A percentile compares a stretch with the other conserved stretches of the same genome.
Conservation (phyloP, 495 filamentous ascomycete genomes). For the Hapsidospora chrysogenum region DNA sequence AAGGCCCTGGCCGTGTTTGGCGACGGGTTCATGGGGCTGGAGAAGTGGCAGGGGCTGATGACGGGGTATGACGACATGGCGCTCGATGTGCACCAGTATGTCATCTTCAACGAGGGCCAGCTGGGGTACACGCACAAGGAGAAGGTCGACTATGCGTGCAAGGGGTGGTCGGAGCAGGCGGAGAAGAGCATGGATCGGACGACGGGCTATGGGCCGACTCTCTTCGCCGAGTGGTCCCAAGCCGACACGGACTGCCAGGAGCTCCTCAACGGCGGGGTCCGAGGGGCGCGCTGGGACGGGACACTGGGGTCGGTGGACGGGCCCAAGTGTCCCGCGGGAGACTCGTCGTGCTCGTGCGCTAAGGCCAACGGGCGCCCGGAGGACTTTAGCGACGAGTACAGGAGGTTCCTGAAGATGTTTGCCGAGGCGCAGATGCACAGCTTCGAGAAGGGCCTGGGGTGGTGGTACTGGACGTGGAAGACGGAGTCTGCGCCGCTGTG, state of each 20-base stretch:
- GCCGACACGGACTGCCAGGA: conserved; percentile 90
- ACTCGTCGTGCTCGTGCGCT: conserved; percentile 51
- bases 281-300: conserved; percentile 83
- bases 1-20: conserved; percentile 53
- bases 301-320: conserved; percentile 40
- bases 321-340: conserved; percentile 52
- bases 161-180: conserved; percentile 70
- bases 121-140: conserved; percentile 54
- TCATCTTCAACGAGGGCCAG: conserved; percentile 68
- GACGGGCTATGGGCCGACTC: conserved; percentile 87
- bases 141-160: conserved; percentile 73
- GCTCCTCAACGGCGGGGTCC: conserved; percentile 79
- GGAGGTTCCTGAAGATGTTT: conserved; percentile 72
- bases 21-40: conserved; percentile 69
- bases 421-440: conserved; percentile 89
- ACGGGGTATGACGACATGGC: conserved; percentile 40
- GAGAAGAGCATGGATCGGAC: conserved; percentile 45
- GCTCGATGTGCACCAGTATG: conserved; percentile 88
- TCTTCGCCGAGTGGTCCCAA: conserved; percentile 95
- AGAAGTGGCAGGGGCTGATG: conserved; percentile 60
- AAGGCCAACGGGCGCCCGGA: conserved; percentile 56
- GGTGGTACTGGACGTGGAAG: conserved; percentile 90
- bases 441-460: conserved; percentile 84
- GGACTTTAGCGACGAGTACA: conserved; percentile 58
- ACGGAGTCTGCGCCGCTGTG: conserved; percentile 64